Evolutionary conservation across 768 basidiomycete species (phyloP), one percentile per base, ranked within the genome.

Genomic region (Fistulinella prunicolor): DNA sequence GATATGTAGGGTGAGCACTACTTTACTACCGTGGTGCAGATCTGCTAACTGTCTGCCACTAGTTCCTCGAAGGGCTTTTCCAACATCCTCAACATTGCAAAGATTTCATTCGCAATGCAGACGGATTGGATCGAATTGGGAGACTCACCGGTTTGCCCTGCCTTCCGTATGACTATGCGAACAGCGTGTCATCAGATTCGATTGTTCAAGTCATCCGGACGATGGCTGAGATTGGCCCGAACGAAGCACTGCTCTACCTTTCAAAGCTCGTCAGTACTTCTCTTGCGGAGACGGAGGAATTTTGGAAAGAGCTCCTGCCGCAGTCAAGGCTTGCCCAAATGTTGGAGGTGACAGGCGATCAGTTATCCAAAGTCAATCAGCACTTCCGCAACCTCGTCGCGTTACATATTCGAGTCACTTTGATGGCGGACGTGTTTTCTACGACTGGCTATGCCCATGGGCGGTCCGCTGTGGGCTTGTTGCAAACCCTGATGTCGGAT

Each of bases 11-110:
- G 90, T 90, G 66, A 68, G 80, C 61, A 20, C n/a, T 14, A 23
- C 38, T 29, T 42, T 36, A 1, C 7, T 35, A 42, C 38, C 38
- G 28, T 50, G n/a, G 32, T 36, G 26, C 4, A 20, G 20, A 19
- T n/a, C 9, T 38, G 14, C 39, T 55, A 36, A 62, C 14, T 17
- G 17, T 26, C 1, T 20, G 16, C 30, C 10, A 19, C 22, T 41
- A 94, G 91, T 94, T 96, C 67, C 76, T 94, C 45, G 92, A 94
- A 65, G 94, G 96, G 6, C 77, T 98, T 35, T 94, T 98, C 72
- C 93, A 94, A 59, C 94, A 95, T 62, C 76, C 83, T 2, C 81
- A 83, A 20, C 90, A 97, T 65, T 89, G 89, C 73, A 83, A 83
- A 55, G 95, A 97, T 57, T 97, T 97, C 64, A 81, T 96, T 50